Evolutionary conservation across 768 basidiomycete genomes (phyloP).

Genomic region (Dendrothele bispora): DNA sequence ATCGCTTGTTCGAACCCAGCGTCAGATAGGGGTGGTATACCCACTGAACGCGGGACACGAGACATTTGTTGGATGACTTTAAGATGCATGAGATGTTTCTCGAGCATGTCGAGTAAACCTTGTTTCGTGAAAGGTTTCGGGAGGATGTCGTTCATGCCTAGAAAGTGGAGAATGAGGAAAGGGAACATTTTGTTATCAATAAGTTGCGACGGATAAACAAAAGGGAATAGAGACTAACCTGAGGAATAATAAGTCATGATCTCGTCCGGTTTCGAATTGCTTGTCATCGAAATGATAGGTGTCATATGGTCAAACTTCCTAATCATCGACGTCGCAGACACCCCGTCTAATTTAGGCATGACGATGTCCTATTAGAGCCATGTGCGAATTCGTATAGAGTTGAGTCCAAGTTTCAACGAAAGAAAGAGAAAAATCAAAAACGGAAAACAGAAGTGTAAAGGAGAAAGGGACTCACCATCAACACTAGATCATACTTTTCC

Average conservation of each 20-base stretch:
- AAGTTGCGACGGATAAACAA: background rate
- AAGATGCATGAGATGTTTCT: constrained; percentile 86
- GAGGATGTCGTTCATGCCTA: constrained; percentile 94
- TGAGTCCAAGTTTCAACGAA: too few species aligned
- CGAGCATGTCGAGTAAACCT: constrained; percentile 83
- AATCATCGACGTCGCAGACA: constrained; percentile 90
- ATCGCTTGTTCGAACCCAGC: constrained; percentile 55
- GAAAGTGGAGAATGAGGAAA: background rate
- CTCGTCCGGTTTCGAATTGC: constrained; percentile 89
- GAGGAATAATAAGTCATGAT: constrained; percentile 89
- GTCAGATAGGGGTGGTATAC: constrained; percentile 63
- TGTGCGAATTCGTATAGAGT: too few species aligned
- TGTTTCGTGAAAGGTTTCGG: constrained; percentile 98
- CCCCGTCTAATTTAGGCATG: constrained; percentile 87
- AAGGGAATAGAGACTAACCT: constrained; percentile 33
- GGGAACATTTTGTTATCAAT: background rate
- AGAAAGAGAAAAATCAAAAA: constrained; percentile 8
- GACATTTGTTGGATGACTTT: constrained; percentile 83
- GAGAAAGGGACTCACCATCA: constrained; percentile 67
- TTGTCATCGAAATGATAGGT: constrained; percentile 98
- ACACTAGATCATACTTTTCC: constrained; percentile 92
- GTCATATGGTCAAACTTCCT: constrained; percentile 94
- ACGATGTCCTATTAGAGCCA: constrained; percentile 82
- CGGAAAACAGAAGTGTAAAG: background rate
- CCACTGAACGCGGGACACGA: constrained; percentile 61